Base-by-base conservation (phyloP, 179 eudicot genomes). In the Nepenthes alata region DNA sequence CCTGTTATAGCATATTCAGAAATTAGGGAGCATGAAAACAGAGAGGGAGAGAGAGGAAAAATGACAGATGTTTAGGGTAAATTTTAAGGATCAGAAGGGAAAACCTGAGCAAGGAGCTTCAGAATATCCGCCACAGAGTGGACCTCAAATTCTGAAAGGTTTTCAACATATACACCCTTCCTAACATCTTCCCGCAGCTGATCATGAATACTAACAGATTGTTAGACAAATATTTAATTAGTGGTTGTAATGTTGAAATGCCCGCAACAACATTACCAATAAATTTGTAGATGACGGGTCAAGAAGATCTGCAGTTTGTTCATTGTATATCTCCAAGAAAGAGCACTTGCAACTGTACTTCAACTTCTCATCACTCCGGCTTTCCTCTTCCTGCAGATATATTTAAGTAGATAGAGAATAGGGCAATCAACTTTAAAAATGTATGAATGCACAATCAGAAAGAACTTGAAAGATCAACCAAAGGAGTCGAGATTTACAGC, bases 111-210 rank as follows among this genome's bases (percentile, higher is more conserved):
- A 66, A 94, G 66, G 71, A 90, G 94, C 67, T 79, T 79, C 62
- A 94, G 81, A 72, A 94, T 81, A 73, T 94, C 99, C 16, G 81
- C 82, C 25, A 90, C 99, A 25, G 87, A 79, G 53, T 84, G 85
- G 47, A 90, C 97, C 74, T 94, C 99, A 78, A 87, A 90, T 78
- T 94, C 97, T 4, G 96, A 80, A 47, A 94, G 89, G 71, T 94
- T 94, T 71, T 94, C 99, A 63, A 94, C 99, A 72, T 94, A 90
- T 7, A 94, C 97, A 45, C 97, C 99, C 41, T 84, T 83, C 75
- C 82, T 75, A 53, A 75, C 81, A 75, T 94, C 99, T 74, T 94
- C 99, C 25, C 99, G 91, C 53, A 94, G 74, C 99, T 94, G 65
- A 48, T 57, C 35, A 64, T 44, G 63, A 14, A 59, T 15, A 55